Conservation (phyloP, 2,329 filamentous ascomycete species). For the Clonostachys chloroleuca region DNA sequence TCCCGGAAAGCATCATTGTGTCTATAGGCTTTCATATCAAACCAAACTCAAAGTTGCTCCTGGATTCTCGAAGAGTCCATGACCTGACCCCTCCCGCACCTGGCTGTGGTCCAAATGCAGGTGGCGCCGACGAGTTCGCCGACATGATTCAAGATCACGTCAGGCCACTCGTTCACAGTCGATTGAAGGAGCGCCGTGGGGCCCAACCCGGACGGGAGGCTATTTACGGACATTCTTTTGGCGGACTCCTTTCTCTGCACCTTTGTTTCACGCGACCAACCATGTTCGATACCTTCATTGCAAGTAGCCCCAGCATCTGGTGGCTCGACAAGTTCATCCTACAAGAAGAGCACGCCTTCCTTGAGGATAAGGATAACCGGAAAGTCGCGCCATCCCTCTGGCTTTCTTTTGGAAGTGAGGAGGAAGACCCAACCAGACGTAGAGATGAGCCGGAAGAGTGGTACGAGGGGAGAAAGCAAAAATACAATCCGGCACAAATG, state of each 20-base stretch:
- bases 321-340: slow-evolving; percentile 38
- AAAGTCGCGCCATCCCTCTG: too few species aligned
- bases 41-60: slow-evolving; percentile 17
- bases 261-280: slow-evolving; percentile 30
- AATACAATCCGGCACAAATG: too few species aligned
- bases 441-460: too few species aligned
- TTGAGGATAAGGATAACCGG: too few species aligned
- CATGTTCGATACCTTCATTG: slow-evolving; percentile 37
- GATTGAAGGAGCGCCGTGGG: slow-evolving; percentile 16
- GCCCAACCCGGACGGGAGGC: slow-evolving; percentile 11
- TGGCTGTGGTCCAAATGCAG: slow-evolving; percentile 9
- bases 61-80: slow-evolving; percentile 16
- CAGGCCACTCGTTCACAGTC: slow-evolving; percentile 19
- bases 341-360: too few species aligned
- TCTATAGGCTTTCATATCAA: slow-evolving; percentile 17
- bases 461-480: too few species aligned
- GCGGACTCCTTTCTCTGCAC: slow-evolving; percentile 40
- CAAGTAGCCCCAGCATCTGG: slow-evolving; percentile 39
- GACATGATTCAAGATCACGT: slow-evolving; percentile 33
- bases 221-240: slow-evolving; percentile 44
- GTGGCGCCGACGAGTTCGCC: slow-evolving; percentile 39
- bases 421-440: too few species aligned
- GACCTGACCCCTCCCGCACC: slow-evolving; percentile 20
- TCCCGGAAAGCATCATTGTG: slow-evolving; percentile 15
- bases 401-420: too few species aligned